phyloP scores from a whole-genome alignment of 192 early-diverging fungal species.

The Glomus cerebriforme region DNA sequence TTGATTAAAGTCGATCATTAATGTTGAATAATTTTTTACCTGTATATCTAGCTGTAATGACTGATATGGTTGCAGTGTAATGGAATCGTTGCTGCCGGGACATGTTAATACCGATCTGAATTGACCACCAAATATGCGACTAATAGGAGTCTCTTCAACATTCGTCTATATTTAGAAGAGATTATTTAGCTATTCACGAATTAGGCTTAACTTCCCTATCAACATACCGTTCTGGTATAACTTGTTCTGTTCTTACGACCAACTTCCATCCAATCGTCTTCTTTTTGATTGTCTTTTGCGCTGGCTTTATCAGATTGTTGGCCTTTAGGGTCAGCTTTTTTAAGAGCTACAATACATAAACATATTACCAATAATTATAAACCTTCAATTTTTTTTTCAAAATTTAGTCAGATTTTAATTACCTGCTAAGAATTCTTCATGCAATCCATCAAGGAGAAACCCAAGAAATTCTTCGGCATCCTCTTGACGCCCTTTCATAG shows the following conservation, averaged over 20 bases:
- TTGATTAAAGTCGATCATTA: not conserved
- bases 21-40: constrained; percentile 27
- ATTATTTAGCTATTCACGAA: not conserved
- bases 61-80: constrained; percentile 86
- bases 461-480: constrained; percentile 97
- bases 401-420: constrained; percentile 20
- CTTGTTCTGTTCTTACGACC: constrained; percentile 80
- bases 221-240: constrained; percentile 53
- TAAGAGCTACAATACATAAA: not conserved
- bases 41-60: constrained; percentile 88
- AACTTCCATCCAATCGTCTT: constrained; percentile 85
- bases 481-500: constrained; percentile 83
- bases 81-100: constrained; percentile 74
- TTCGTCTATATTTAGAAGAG: constrained; percentile 52
- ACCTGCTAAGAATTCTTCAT: constrained; percentile 78
- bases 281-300: not conserved
- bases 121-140: constrained; percentile 83
- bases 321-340: not conserved
- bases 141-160: constrained; percentile 74
- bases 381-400: not conserved
- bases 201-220: constrained; percentile 8
- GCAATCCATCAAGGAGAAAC: constrained; percentile 90
- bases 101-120: constrained; percentile 76
- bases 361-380: not conserved
- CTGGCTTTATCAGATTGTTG: not conserved